Evolutionary conservation across 2,329 filamentous ascomycete genomes (phyloP), one percentile per base, ranked within the genome.

Genomic region (Ophiognomonia clavigignenti-juglandacearum): DNA sequence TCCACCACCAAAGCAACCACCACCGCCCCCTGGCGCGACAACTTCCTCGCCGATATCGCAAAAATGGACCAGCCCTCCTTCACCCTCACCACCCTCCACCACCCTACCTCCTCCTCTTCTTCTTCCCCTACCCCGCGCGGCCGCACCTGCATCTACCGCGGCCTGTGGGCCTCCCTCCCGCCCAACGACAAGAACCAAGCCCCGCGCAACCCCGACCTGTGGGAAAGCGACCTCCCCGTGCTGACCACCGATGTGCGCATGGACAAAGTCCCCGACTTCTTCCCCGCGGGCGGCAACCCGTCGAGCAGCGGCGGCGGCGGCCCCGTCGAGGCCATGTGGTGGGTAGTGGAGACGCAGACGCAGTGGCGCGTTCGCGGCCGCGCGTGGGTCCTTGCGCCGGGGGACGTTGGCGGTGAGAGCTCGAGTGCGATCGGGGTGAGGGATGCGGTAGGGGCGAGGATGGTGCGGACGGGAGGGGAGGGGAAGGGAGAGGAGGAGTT

Each of bases 181-280:
- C 35, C 29, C 18, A 88, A 91, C 66, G 77, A 81, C 36, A 81
- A 83, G 64, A 92, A 93, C 65, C 69, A 79, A 27, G 85, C 88
- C 3, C 74, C 81, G 53, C 73, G 74, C 53, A 96, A 96, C 64
- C 83, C 86, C 4, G 56, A 20, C 23, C 40, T 65, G 1, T 96
- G 80, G 61, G 83, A 86, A 59, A 88, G 81, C 57, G 90, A 97
- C 55, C 70, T 92, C 56, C 78, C 86, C 3, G 85, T 86, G 1
- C 84, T 96, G 59, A 96, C 92, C 1, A 96, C 90, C 0, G 93
- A 97, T 64, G 80, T 80, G 8, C 80, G 92, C 38, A 96, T 95
- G 88, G 77, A 83, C 50, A 97, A 97, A 71, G 73, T 86, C 0
- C 71, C 73, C 3, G 85, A 96, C 67, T 6, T 73, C 68, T 5